Evolutionary conservation across 306 rosid genomes (phyloP).

Genomic region (Parietaria judaica): DNA sequence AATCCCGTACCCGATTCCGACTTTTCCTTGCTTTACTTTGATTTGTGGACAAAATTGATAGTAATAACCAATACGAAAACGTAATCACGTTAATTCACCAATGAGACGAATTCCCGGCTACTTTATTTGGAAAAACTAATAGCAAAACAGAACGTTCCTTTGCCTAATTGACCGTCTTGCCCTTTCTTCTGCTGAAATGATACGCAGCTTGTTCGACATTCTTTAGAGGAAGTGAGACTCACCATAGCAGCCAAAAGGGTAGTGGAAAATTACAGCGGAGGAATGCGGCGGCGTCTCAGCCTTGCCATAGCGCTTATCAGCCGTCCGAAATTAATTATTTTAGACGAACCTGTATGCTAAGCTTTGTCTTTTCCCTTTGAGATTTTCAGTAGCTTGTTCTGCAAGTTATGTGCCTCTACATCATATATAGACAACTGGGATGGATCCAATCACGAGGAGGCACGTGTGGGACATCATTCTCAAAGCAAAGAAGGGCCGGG

Average conservation of each 20-base stretch:
- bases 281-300: slow-evolving; percentile 91
- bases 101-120: too few species aligned
- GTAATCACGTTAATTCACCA: too few species aligned
- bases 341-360: slow-evolving; percentile 78
- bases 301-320: slow-evolving; percentile 88
- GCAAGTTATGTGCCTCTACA: slow-evolving; percentile 20
- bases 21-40: too few species aligned
- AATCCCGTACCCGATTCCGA: slow-evolving; percentile 1
- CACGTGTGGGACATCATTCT: slow-evolving; percentile 89
- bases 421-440: slow-evolving; percentile 65
- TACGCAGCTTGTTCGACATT: slow-evolving; percentile 40
- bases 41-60: too few species aligned
- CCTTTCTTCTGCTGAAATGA: slow-evolving; percentile 12
- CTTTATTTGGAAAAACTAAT: too few species aligned
- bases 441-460: slow-evolving; percentile 95
- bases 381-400: slow-evolving; percentile 14
- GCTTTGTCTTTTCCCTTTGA: too few species aligned
- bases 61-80: background rate
- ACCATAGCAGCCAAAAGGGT: slow-evolving; percentile 59
- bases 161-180: too few species aligned
- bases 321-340: slow-evolving; percentile 66
- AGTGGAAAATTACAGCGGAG: slow-evolving; percentile 90
- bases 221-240: slow-evolving; percentile 71
- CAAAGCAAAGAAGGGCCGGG: slow-evolving; percentile 74
- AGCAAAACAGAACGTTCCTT: too few species aligned